Conservation (phyloP, 257 asterid species). For the Scutellaria barbata region DNA sequence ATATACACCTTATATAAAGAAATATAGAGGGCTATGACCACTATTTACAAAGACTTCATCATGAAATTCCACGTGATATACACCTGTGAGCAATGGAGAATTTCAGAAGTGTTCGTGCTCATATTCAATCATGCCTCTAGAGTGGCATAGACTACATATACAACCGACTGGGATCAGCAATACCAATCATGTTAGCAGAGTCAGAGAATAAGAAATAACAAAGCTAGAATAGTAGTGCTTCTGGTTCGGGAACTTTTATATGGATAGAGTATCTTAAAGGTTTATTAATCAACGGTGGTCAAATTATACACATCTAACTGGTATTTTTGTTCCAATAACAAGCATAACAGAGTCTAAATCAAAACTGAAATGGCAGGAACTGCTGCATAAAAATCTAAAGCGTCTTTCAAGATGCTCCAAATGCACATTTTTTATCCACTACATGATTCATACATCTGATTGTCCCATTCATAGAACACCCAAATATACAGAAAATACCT, state of each 20-base stretch:
- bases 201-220: not conserved
- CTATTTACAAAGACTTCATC: not conserved
- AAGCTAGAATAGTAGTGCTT: not conserved
- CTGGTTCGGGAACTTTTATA: not conserved
- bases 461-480: too few relatives aligned
- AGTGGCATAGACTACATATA: slow-evolving; percentile 1
- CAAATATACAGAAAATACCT: too few relatives aligned
- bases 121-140: not conserved
- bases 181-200: slow-evolving; percentile 3
- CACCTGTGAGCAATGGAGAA: slow-evolving; percentile 3
- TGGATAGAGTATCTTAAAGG: not conserved
- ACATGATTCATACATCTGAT: too few relatives aligned
- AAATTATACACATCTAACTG: too few relatives aligned
- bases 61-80: slow-evolving; percentile 11
- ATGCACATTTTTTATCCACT: too few relatives aligned
- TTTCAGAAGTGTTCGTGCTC: slow-evolving; percentile 10
- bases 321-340: too few relatives aligned
- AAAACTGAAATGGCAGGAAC: too few relatives aligned
- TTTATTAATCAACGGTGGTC: not conserved
- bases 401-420: too few relatives aligned
- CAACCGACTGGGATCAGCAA: too few relatives aligned
- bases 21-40: slow-evolving; percentile 18
- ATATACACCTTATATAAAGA: not conserved
- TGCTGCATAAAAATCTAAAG: too few relatives aligned
- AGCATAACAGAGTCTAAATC: too few relatives aligned